Conservation (phyloP, 2,329 filamentous ascomycete species). For the Pseudogymnoascus sp. region DNA sequence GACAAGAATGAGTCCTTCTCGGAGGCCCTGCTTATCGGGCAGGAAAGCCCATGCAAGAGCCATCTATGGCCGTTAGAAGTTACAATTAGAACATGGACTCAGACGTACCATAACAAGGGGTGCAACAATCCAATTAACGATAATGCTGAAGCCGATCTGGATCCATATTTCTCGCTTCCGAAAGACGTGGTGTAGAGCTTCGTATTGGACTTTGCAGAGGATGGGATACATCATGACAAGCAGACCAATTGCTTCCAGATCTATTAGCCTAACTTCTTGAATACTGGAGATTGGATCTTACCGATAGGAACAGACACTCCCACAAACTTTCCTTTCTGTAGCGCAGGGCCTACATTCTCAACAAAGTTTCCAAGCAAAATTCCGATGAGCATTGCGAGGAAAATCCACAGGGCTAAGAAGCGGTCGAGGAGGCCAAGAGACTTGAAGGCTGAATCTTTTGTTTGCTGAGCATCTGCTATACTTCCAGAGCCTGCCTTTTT, state of each 20-base stretch:
- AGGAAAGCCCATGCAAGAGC: slow-evolving; percentile 45
- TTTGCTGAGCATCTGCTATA: background rate
- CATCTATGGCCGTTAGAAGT: no score
- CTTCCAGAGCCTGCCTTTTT: background rate
- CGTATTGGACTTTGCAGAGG: slow-evolving; percentile 75
- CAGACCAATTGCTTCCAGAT: slow-evolving; percentile 46
- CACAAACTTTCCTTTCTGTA: slow-evolving; percentile 54
- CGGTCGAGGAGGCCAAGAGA: slow-evolving; percentile 39
- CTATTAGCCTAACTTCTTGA: no score
- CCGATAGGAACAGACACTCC: slow-evolving; percentile 55
- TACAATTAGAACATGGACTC: no score
- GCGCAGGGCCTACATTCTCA: slow-evolving; percentile 40
- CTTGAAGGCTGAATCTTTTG: slow-evolving; percentile 13
- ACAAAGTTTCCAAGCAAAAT: slow-evolving; percentile 58
- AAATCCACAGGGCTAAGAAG: slow-evolving; percentile 49
- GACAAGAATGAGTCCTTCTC: slow-evolving; percentile 68
- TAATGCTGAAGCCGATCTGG: slow-evolving; percentile 67
- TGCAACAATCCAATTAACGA: slow-evolving; percentile 76
- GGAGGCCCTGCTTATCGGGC: slow-evolving; percentile 47
- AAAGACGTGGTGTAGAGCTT: slow-evolving; percentile 61
- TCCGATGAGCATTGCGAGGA: slow-evolving; percentile 57
- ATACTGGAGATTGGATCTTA: slow-evolving; percentile 23
- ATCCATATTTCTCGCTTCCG: slow-evolving; percentile 57
- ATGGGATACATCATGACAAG: slow-evolving; percentile 95
- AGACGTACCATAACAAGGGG: slow-evolving; percentile 60